phyloP scores from a whole-genome alignment of 495 filamentous ascomycete genomes.

The Penicillium dipodomyicola region DNA sequence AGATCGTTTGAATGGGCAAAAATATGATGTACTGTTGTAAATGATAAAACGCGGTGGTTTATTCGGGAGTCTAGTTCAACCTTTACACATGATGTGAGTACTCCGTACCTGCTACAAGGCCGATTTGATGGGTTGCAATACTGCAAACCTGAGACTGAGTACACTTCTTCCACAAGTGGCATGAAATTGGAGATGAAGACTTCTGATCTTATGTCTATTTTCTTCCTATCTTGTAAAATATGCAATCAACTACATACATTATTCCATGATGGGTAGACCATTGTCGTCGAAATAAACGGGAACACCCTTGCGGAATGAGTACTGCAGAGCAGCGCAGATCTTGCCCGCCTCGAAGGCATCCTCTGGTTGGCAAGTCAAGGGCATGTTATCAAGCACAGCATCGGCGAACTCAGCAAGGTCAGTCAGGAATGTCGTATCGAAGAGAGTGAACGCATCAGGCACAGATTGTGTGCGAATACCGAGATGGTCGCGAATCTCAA shows the following conservation, averaged over 20 bases:
- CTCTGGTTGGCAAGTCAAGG: slow-evolving; percentile 19
- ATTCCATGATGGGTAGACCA: slow-evolving; percentile 19
- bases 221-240: neutral
- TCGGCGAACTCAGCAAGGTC: slow-evolving; percentile 21
- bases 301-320: slow-evolving; percentile 19
- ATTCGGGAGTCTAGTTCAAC: no score
- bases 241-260: slow-evolving; percentile 1
- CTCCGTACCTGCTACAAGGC: no score
- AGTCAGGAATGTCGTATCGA: slow-evolving; percentile 17
- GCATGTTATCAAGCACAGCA: slow-evolving; percentile 20
- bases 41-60: no score
- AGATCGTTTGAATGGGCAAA: no score
- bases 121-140: no score
- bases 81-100: no score
- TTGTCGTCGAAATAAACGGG: slow-evolving; percentile 20
- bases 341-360: slow-evolving; percentile 22
- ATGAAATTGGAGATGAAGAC: neutral
- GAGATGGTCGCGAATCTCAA: slow-evolving; percentile 18
- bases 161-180: neutral
- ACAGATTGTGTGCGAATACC: slow-evolving; percentile 19
- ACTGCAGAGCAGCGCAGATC: slow-evolving; percentile 20
- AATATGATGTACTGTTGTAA: no score
- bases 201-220: neutral
- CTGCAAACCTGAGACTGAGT: neutral
- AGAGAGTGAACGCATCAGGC: slow-evolving; percentile 21